Percentiles rank a stretch among this genome's conserved stretches.
Evolutionary conservation across 306 rosid genomes (phyloP).

Genomic region (Sophora flavescens): DNA sequence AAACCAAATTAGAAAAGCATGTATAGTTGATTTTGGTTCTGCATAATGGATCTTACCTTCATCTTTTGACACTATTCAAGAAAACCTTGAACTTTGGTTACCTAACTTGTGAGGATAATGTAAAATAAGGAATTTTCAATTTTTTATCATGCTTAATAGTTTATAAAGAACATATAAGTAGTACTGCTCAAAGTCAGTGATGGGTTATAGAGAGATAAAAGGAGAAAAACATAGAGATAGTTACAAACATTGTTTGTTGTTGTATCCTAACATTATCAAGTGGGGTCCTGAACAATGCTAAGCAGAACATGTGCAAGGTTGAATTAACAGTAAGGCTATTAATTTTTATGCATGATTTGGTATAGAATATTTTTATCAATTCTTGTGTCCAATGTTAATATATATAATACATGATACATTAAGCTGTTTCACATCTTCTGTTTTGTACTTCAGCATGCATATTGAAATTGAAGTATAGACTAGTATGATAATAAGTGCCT

Average conservation of each 20-base stretch:
- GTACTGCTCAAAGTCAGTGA: constrained; percentile 47
- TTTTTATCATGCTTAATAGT: constrained; percentile 43
- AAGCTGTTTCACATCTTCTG: constrained; percentile 32
- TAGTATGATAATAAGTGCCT: constrained; percentile 19
- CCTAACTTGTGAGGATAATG: constrained; percentile 49
- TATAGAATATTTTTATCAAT: constrained; percentile 12
- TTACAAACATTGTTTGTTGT: constrained; percentile 64
- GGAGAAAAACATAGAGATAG: constrained; percentile 69
- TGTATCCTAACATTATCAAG: constrained; percentile 56
- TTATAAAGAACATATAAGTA: constrained; percentile 51
- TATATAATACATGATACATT: not conserved
- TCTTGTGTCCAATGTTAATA: constrained; percentile 36
- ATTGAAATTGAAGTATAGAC: constrained; percentile 23
- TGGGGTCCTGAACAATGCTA: constrained; percentile 59
- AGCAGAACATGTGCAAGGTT: constrained; percentile 52
- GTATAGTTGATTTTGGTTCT: constrained; percentile 4
- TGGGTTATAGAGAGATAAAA: constrained; percentile 48
- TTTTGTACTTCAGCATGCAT: constrained; percentile 42
- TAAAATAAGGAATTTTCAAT: constrained; percentile 37
- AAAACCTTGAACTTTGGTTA: constrained; percentile 54
- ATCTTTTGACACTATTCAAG: constrained; percentile 54
- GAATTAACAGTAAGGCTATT: constrained; percentile 36
- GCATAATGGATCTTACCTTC: constrained; percentile 68
- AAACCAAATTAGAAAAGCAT: constrained; percentile 39
- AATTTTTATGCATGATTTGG: constrained; percentile 35